Evolutionary conservation across 2,329 filamentous ascomycete genomes (phyloP).

Genomic region (Amesomyces nigricolor): DNA sequence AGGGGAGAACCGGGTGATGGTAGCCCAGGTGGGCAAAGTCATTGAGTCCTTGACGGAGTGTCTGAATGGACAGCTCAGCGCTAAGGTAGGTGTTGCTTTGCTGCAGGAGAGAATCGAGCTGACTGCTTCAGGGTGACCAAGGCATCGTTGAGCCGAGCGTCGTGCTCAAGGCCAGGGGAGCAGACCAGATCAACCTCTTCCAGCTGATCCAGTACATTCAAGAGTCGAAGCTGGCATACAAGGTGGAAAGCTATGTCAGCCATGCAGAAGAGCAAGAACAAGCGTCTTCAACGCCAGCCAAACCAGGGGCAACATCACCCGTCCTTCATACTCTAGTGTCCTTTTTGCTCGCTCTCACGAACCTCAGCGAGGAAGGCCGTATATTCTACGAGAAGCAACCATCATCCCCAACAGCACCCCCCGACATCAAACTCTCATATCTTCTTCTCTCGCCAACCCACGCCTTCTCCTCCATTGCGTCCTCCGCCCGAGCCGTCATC

Average conservation of each 20-base stretch:
- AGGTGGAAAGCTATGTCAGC: constrained; percentile 82
- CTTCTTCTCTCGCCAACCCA: constrained; percentile 86
- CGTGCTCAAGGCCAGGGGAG: constrained; percentile 74
- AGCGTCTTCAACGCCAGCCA: constrained; percentile 12
- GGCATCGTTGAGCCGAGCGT: constrained; percentile 65
- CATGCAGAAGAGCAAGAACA: constrained; percentile 49
- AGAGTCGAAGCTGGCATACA: constrained; percentile 86
- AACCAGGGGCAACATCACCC: constrained; percentile 52
- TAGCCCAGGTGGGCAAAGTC: constrained; percentile 79
- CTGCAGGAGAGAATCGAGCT: neutral
- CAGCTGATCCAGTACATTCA: constrained; percentile 83
- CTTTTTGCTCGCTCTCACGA: constrained; percentile 76
- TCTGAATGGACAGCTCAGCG: constrained; percentile 50
- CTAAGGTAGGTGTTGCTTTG: constrained; percentile 38
- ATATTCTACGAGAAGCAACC: constrained; percentile 55
- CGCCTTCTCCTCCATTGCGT: constrained; percentile 83
- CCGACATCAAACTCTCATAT: constrained; percentile 66
- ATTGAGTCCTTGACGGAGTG: constrained; percentile 71
- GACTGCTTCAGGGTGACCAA: constrained; percentile 41
- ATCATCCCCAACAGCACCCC: constrained; percentile 23
- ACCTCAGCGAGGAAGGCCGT: constrained; percentile 67
- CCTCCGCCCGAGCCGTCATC: constrained; percentile 78
- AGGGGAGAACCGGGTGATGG: constrained; percentile 84
- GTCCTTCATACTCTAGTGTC: constrained; percentile 52
- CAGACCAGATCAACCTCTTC: constrained; percentile 92